Percentiles rank a stretch among this genome's conserved stretches.
phyloP scores from a whole-genome alignment of 148 eudicot genomes.

The Rhododendron griersonianum region DNA sequence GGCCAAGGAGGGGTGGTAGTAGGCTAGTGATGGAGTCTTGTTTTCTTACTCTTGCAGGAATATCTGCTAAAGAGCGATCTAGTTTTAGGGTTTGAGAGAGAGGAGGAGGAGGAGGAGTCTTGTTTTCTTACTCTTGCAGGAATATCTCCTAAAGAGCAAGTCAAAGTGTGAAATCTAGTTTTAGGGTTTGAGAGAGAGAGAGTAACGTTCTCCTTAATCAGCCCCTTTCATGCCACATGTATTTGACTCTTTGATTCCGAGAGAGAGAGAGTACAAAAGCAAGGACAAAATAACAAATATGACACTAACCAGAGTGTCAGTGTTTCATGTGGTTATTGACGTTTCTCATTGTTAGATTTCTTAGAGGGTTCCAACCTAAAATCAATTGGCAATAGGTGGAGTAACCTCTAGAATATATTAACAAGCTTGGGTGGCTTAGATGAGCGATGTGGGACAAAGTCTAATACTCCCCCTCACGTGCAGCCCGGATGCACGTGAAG shows the following conservation, averaged over 20 bases:
- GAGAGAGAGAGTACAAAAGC: background rate
- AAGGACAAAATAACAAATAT: background rate
- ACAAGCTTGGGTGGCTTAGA: too few relatives aligned
- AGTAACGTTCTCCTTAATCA: background rate
- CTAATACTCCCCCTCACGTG: too few relatives aligned
- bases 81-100: background rate
- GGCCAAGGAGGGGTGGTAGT: background rate
- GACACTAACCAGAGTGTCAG: background rate
- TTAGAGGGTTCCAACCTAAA: too few relatives aligned
- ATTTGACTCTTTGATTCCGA: background rate
- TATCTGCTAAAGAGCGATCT: background rate
- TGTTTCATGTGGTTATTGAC: slow-evolving; percentile 4
- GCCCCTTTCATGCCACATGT: background rate
- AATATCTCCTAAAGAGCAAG: background rate
- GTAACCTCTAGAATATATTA: too few relatives aligned
- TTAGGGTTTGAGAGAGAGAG: background rate
- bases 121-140: background rate
- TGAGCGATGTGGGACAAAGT: too few relatives aligned
- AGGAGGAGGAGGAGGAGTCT: background rate
- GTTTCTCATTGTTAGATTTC: background rate
- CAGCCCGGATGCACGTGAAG: too few relatives aligned
- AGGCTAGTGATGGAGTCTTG: background rate
- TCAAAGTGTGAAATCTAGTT: background rate
- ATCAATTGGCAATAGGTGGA: too few relatives aligned
- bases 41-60: background rate